Conservation (phyloP, 1,284 basidiomycete species). For the Athelia sp. region DNA sequence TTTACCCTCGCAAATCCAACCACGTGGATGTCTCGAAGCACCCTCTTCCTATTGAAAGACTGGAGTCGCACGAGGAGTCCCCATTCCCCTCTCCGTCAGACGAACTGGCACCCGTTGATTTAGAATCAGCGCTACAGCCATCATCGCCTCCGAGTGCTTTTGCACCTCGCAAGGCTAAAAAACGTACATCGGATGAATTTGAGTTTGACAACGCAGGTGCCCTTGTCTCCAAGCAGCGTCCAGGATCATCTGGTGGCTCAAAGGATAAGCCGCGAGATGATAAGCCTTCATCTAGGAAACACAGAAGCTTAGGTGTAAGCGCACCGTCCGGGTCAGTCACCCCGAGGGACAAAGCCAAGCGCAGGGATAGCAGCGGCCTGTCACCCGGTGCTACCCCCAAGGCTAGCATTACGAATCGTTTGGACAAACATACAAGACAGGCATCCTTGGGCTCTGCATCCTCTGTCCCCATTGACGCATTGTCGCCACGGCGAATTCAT, state of each 20-base stretch:
- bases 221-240: slow-evolving; percentile 47
- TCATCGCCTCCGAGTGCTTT: slow-evolving; percentile 63
- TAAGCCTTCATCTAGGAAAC: slow-evolving; percentile 52
- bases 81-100: slow-evolving; percentile 13
- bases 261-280: slow-evolving; percentile 45
- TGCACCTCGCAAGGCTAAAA: slow-evolving; percentile 55
- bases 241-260: slow-evolving; percentile 22
- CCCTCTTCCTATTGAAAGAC: slow-evolving; percentile 19
- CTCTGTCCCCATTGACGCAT: slow-evolving; percentile 48
- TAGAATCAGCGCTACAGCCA: slow-evolving; percentile 16
- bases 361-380: slow-evolving; percentile 55
- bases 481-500: slow-evolving; percentile 49
- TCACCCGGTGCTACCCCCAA: slow-evolving; percentile 34
- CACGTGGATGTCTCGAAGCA: slow-evolving; percentile 28
- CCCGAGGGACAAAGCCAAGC: slow-evolving; percentile 47
- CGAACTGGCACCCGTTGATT: slow-evolving; percentile 5
- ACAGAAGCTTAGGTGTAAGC: slow-evolving; percentile 64
- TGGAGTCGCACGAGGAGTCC: slow-evolving; percentile 18
- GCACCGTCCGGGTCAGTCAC: slow-evolving; percentile 29
- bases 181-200: slow-evolving; percentile 79
- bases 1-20: slow-evolving; percentile 65
- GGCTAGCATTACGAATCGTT: slow-evolving; percentile 26
- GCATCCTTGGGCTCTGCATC: slow-evolving; percentile 64
- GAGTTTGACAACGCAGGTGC: slow-evolving; percentile 67
- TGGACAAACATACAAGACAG: slow-evolving; percentile 58